Base-by-base conservation (phyloP, 495 filamentous ascomycete genomes). In the Penicillium arizonense region DNA sequence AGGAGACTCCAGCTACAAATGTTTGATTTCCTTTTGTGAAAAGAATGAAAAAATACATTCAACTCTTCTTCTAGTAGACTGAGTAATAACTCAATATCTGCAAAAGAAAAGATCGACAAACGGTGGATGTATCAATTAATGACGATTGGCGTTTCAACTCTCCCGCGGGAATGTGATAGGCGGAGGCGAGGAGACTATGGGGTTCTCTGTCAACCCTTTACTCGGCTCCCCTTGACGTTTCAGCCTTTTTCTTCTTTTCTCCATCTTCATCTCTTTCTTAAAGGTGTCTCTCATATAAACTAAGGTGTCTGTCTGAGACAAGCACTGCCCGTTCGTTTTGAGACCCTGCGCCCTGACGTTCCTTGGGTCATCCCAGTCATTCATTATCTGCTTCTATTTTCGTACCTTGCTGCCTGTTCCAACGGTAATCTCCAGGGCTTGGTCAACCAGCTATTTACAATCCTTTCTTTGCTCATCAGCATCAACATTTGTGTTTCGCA, bases 1-100 rank as follows among this genome's bases (percentile, higher is more conserved):
- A 34, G 59, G 57, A 59, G 62, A 57, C 58, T 68, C 60, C 64
- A 68, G 59, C 65, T 56, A 66, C 55, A 59, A 53, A 56, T 68
- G 69, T 62, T 61, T 50, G 48, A 43, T 57, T 72, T 64, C 49
- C 55, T 37, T 64, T 59, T 61, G 58, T 59, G 58, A 63, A 18
- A 18, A 61, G 44, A 63, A 64, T 62, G 44, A 61, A 58, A 52
- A 52, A 32, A 37, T 18, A 53, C 23, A 44, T 41, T 53, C 40
- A 21, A 50, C 36, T 44, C 35, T 48, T 11, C 35, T 44, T 41
- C 38, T 18, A n/a, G 6, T 40, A 55, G 53, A 50, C 38, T 43
- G 41, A 24, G 26, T 28, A 26, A 43, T 10, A 39, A 7, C 3
- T 14, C 5, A 14, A 23, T 13, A 13, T 11, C 40, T 28, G 40